These are phyloP conservation scores for Amanita thiersii DNA, from an alignment of 768 basidiomycete genomes.

Conservation along the genomic window DNA sequence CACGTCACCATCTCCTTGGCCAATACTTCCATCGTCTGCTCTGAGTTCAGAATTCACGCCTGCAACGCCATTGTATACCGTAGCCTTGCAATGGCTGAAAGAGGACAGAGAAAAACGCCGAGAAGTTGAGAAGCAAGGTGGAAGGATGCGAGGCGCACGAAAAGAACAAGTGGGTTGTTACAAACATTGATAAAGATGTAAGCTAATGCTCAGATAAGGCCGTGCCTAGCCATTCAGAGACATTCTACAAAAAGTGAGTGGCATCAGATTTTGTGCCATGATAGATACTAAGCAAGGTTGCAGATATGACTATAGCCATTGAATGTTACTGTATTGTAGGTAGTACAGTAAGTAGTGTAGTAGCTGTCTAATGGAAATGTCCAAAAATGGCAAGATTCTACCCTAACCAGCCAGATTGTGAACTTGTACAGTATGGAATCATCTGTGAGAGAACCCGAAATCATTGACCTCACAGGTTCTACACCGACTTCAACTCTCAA, in stretches of 20 bases:
- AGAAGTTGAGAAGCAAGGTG: conserved; percentile 46
- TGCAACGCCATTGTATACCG: conserved; percentile 44
- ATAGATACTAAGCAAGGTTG: not conserved
- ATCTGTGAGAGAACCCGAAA: conserved; percentile 12
- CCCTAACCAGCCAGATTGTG: not conserved
- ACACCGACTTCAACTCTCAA: not conserved
- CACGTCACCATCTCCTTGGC: conserved; percentile 66
- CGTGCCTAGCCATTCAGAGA: conserved; percentile 69
- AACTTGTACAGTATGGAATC: not conserved
- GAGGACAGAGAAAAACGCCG: conserved; percentile 69
- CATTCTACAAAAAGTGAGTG: conserved; percentile 77
- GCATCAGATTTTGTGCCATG: conserved; percentile 14
- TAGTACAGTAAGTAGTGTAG: too few species aligned
- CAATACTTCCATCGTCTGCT: conserved; percentile 24
- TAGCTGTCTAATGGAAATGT: not conserved
- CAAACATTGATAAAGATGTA: not conserved
- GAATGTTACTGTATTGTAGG: conserved; percentile 8
- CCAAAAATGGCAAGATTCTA: not conserved
- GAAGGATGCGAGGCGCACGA: conserved; percentile 55
- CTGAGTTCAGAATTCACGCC: conserved; percentile 15
- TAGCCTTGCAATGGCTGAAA: conserved; percentile 82
- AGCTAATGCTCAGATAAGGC: conserved; percentile 25
- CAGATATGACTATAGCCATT: conserved; percentile 39
- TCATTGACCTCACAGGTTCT: conserved; percentile 26
- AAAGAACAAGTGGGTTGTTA: conserved; percentile 37